phyloP scores from a whole-genome alignment of 2,329 filamentous ascomycete species.

The Stemphylium vesicarium region DNA sequence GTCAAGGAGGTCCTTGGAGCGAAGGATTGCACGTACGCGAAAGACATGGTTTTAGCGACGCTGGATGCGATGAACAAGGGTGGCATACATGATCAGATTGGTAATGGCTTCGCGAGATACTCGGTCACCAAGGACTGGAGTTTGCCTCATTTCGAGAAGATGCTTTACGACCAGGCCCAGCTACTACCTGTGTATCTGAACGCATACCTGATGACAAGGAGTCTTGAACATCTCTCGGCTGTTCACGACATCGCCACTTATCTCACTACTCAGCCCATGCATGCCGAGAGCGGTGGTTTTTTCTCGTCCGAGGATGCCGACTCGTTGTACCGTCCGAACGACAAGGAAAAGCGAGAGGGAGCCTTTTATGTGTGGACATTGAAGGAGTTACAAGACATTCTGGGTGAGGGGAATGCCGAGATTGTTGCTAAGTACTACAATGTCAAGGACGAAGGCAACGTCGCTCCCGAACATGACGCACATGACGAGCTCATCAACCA shows the following conservation, averaged over 20 bases:
- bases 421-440: slow-evolving; percentile 86
- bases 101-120: slow-evolving; percentile 81
- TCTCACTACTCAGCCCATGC: slow-evolving; percentile 73
- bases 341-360: slow-evolving; percentile 84
- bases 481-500: slow-evolving; percentile 95
- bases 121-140: slow-evolving; percentile 93
- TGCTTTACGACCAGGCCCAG: slow-evolving; percentile 91
- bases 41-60: slow-evolving; percentile 80
- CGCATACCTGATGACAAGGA: slow-evolving; percentile 74
- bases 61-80: slow-evolving; percentile 77
- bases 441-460: slow-evolving; percentile 83
- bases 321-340: slow-evolving; percentile 74
- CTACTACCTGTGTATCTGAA: slow-evolving; percentile 84
- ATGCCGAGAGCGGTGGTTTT: slow-evolving; percentile 74
- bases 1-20: slow-evolving; percentile 89
- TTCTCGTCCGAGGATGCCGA: slow-evolving; percentile 91
- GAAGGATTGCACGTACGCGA: slow-evolving; percentile 74
- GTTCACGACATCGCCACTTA: slow-evolving; percentile 88
- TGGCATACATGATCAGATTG: slow-evolving; percentile 76
- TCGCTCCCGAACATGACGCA: slow-evolving; percentile 79
- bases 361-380: slow-evolving; percentile 95
- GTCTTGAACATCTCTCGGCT: slow-evolving; percentile 76
- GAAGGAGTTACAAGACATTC: slow-evolving; percentile 80
- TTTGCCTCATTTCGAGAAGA: slow-evolving; percentile 95
- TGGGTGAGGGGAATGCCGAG: slow-evolving; percentile 71